Evolutionary conservation across 2,329 filamentous ascomycete genomes (phyloP).

Genomic region (Penicillium sp.): DNA sequence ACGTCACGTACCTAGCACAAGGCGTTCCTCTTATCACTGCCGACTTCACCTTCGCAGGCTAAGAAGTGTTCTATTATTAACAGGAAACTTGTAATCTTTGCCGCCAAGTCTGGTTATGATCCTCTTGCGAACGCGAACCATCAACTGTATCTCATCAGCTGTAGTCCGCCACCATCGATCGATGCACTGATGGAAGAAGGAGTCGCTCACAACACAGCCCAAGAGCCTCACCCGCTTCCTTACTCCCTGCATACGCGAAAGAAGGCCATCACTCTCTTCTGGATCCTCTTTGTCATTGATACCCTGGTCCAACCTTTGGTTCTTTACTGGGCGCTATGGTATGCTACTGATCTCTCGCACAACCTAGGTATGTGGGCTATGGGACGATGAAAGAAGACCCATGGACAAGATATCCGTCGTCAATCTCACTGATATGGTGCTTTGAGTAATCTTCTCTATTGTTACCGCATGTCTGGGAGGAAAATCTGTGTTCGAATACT

Average conservation of each 20-base stretch:
- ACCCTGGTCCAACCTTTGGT: conserved; percentile 58
- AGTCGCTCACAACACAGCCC: conserved; percentile 18
- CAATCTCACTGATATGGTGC: too few relatives aligned
- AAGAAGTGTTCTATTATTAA: too few relatives aligned
- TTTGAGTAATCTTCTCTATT: conserved; percentile 47
- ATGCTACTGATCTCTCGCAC: conserved; percentile 50
- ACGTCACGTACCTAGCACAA: too few relatives aligned
- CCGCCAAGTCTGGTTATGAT: too few relatives aligned
- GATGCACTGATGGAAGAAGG: conserved; percentile 40
- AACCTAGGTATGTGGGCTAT: conserved; percentile 43
- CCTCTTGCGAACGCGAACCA: too few relatives aligned
- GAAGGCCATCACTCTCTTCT: conserved; percentile 58
- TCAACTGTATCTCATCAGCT: too few relatives aligned
- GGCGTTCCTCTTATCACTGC: too few relatives aligned
- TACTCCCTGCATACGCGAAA: conserved; percentile 56
- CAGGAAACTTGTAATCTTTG: too few relatives aligned
- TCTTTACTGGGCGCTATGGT: conserved; percentile 62
- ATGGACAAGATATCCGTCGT: too few relatives aligned
- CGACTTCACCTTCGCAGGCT: too few relatives aligned
- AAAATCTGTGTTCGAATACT: conserved; percentile 44
- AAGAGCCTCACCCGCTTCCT: conserved; percentile 51
- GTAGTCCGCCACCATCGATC: too few relatives aligned
- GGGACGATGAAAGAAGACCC: too few relatives aligned
- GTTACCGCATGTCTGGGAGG: conserved; percentile 42
- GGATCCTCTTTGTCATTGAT: conserved; percentile 59